Base-by-base conservation (phyloP, 2,329 filamentous ascomycete species). In the Dactylellina sp. region DNA sequence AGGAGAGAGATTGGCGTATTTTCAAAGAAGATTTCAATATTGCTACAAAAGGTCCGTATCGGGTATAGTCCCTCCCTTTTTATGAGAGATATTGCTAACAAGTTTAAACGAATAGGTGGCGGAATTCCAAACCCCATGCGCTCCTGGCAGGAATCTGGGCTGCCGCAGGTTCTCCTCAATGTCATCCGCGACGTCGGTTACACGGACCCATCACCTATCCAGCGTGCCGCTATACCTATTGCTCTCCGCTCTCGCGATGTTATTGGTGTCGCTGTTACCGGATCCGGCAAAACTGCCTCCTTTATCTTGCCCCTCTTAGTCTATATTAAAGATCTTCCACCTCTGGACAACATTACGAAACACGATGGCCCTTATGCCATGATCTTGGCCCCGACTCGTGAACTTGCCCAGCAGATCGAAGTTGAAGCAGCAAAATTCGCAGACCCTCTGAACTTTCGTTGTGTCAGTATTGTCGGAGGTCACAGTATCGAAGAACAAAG, bases 1-100 rank as follows among this genome's bases (percentile, higher is more conserved):
- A 92, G 75, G 93, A 98, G 82, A 87, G 95, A 80, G 95, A 99
- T 82, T 99, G 95, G 95, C 91, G 95, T 80, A 98, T 99, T 78
- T 97, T 99, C 88, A 99, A 98, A 83, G 95, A 98, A 81, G 93
- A 99, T 82, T 98, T 97, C 83, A 96, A 95, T 78, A 99, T 99
- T 80, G 86, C 90, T 42, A 97, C 93, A 7, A 98, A 97, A 81
- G 95, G 95, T 77, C 32, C 32, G 71, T 76, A 25, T 61, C 22
- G 18, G 28, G 20, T 61, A 14, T 62, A 32, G 28, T 22, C 53
- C 2, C 16, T 22, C 2, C 20, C 24, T 25, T 12, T 18, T 40
- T 46, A 9, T n/a, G 25, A 16, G 11, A 1, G 11, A 50, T 50
- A 11, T 20, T 40, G 39, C 64, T 75, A 60, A 72, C 44, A 7